Evolutionary conservation across 2,329 filamentous ascomycete species (phyloP), one percentile per base, ranked within the genome.

Genomic region (Pestalotiopsis sp.): DNA sequence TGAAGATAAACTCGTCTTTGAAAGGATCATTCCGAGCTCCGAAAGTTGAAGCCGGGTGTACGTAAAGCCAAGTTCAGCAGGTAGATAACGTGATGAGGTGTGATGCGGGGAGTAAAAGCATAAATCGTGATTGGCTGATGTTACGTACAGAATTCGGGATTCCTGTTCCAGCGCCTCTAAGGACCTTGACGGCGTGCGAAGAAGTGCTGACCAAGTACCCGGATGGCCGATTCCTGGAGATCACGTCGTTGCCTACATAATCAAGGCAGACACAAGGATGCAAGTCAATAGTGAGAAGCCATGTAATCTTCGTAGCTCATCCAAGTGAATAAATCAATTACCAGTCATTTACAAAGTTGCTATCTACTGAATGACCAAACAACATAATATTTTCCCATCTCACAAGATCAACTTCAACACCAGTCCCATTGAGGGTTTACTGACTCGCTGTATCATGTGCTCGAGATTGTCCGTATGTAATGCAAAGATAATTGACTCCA

Each of bases 401-500:
- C 45, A 41, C 25, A 60, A 39, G 63, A 56, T 59, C 49, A 27
- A 66, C 36, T 56, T 56, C 52, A 27, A 59, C 64, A 66, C 31
- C 64, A 59, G 52, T 38, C 31, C 59, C 56, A 59, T 45, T 23
- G 27, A n/a, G 31, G 36, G n/a, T 14, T 36, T 3, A 27, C 63
- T 58, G 20, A 56, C 45, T 25, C 20, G 27, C 25, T 23, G 23
- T 23, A 27, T 66, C 63, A 66, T 66, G 49, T 66, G 63, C 63
- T 57, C 52, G 49, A 57, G 20, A 70, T 68, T 63, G 63, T 68
- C 68, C 68, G 70, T 68, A 68, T 67, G 66, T 70, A 73, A 66
- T 70, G 70, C 71, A 72, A 70, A 72, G 62, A 65, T 66, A 73
- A 70, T 73, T 72, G 68, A 75, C 75, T 73, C 75, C 73, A 73